Evolutionary conservation across 176 grass and related monocot genomes (phyloP), one percentile per base, ranked within the genome.

Genomic region (Oryza rufipogon): DNA sequence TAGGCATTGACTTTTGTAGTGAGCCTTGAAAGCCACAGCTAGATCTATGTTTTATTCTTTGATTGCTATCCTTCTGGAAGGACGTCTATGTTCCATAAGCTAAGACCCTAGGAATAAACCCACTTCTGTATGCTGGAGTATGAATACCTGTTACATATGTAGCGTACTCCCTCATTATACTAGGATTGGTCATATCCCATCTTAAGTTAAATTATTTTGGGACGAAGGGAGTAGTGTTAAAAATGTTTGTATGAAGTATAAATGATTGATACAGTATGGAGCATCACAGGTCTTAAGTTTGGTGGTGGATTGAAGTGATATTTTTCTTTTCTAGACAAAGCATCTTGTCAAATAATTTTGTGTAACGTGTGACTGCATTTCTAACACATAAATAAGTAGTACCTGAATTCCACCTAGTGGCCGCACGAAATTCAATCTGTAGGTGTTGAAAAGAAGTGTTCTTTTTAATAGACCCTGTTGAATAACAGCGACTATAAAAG

Each of bases 21-120:
- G 39, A 52, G 33, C 84, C 73, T 67, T 78, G 74, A 67, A 47
- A 78, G 45, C 25, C 39, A 64, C 66, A 76, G 76, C 64, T 38
- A 77, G 56, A 86, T 76, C n/a, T 49, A 74, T 84, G 64, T n/a
- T 68, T 68, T 47, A 61, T 38, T 73, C 66, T 17, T 17, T 76
- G 19, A 46, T 73, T 44, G 28, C 25, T 83, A 75, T 92, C 70
- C 87, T 68, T 89, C 83, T 86, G 77, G 83, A 83, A 76, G 73
- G 12, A 76, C 19, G 71, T 20, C 1, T 65, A 68, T 44, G 76
- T 70, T 30, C 25, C 69, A 34, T 64, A 61, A 66, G 68, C 20
- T 60, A 60, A 20, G 7, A 60, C 17, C 20, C 15, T 74, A 48
- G 48, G 49, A 19, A 7, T 45, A 30, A 75, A 80, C 51, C 66